phyloP scores from a whole-genome alignment of 495 filamentous ascomycete genomes.

The Penicillium argentinense region DNA sequence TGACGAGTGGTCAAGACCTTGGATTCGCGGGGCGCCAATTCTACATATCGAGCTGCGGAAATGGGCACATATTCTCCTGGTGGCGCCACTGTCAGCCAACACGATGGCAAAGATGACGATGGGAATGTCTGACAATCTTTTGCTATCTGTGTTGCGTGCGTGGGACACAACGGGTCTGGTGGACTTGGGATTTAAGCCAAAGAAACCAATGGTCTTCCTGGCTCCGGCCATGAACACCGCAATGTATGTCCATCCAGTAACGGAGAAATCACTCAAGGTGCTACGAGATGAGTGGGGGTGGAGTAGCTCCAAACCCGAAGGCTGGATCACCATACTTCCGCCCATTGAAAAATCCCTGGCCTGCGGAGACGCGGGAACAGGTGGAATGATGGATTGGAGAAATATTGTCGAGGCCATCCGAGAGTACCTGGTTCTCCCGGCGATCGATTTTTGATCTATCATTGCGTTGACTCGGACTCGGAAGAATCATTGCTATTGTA shows the following conservation, averaged over 20 bases:
- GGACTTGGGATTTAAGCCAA: conserved; percentile 37
- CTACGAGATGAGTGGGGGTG: conserved; percentile 73
- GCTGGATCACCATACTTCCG: conserved; percentile 74
- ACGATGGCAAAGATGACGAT: conserved; percentile 72
- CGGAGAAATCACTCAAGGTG: conserved; percentile 63
- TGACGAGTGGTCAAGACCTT: conserved; percentile 77
- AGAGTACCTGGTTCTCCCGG: conserved; percentile 16
- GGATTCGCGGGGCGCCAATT: conserved; percentile 60
- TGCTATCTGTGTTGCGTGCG: conserved; percentile 74
- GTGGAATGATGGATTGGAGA: conserved; percentile 77
- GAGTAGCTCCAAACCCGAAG: conserved; percentile 38
- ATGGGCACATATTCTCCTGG: conserved; percentile 80
- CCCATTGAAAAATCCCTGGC: conserved; percentile 73
- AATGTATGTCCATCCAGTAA: conserved; percentile 88
- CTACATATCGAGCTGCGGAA: conserved; percentile 80
- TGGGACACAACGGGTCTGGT: conserved; percentile 76
- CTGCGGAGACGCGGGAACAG: conserved; percentile 76
- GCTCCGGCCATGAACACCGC: conserved; percentile 80
- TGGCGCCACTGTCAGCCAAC: conserved; percentile 79
- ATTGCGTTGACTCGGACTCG: conserved; percentile 9
- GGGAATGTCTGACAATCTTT: conserved; percentile 67
- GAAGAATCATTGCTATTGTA: conserved; percentile 19
- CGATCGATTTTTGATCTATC: conserved; percentile 7
- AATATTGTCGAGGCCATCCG: conserved; percentile 67
- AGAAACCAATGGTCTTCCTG: conserved; percentile 33